Evolutionary conservation across 1,139 yeast species (phyloP).

Genomic region (Suhomyces maxii): DNA sequence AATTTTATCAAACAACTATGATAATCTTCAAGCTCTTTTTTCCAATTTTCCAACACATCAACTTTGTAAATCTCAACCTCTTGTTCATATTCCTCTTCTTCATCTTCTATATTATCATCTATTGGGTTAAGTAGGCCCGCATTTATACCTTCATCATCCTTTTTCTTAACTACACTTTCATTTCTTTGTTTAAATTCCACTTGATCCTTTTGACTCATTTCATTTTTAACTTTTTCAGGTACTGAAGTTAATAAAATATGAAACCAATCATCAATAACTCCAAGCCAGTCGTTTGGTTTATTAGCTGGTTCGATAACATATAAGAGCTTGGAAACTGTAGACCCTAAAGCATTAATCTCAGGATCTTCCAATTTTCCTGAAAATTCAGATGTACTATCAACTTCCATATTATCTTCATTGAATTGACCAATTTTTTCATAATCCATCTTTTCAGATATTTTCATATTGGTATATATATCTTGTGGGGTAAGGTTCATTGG

Average conservation of each 20-base stretch:
- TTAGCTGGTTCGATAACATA: conserved; percentile 21
- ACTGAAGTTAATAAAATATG: conserved; percentile 28
- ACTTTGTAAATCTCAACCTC: conserved; percentile 11
- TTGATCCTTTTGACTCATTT: conserved; percentile 43
- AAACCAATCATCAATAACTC: conserved; percentile 29
- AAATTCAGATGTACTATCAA: not conserved
- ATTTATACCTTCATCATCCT: not conserved
- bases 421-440: not conserved
- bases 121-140: conserved; percentile 2
- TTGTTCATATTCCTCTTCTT: conserved; percentile 8
- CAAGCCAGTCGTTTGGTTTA: conserved; percentile 19
- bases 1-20: conserved; percentile 2
- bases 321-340: conserved; percentile 15
- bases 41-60: conserved; percentile 15
- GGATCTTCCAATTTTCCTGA: not conserved
- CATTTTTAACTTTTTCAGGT: conserved; percentile 29
- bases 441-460: conserved; percentile 1
- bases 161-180: conserved; percentile 17
- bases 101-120: conserved; percentile 10
- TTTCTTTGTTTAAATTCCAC: conserved; percentile 37
- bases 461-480: conserved; percentile 29
- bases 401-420: conserved; percentile 3
- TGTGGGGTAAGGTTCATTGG: conserved; percentile 23
- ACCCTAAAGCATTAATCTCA: not conserved
- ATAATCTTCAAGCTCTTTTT: conserved; percentile 11